Conservation (phyloP, 192 early-diverging fungal species). For the Funneliformis geosporum region DNA sequence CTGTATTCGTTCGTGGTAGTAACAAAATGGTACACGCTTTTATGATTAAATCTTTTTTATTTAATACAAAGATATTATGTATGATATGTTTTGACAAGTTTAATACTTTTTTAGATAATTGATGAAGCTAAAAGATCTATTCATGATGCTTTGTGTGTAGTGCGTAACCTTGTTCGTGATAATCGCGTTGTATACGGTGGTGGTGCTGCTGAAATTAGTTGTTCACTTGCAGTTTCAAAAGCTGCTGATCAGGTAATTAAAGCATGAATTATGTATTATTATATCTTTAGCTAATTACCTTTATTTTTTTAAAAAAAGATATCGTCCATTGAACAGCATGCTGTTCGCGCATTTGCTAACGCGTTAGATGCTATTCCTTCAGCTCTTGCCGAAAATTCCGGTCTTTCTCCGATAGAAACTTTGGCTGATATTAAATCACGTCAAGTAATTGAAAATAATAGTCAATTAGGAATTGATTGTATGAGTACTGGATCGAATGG, state of each 20-base stretch:
- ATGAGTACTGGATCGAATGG: slow-evolving; percentile 86
- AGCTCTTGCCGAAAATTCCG: slow-evolving; percentile 96
- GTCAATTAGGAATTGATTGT: slow-evolving; percentile 94
- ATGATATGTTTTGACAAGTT: too few relatives aligned
- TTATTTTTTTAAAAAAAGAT: slow-evolving; percentile 46
- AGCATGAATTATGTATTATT: not conserved
- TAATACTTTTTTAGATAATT: slow-evolving; percentile 90
- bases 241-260: slow-evolving; percentile 76
- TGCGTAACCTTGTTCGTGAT: slow-evolving; percentile 94
- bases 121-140: slow-evolving; percentile 98
- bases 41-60: too few relatives aligned
- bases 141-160: slow-evolving; percentile 99
- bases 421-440: slow-evolving; percentile 93
- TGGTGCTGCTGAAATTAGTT: slow-evolving; percentile 96
- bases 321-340: slow-evolving; percentile 96
- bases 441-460: slow-evolving; percentile 86
- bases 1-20: slow-evolving; percentile 94
- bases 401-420: slow-evolving; percentile 94
- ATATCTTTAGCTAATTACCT: not conserved
- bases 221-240: slow-evolving; percentile 89
- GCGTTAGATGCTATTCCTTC: slow-evolving; percentile 95
- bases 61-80: too few relatives aligned
- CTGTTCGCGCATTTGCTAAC: slow-evolving; percentile 97
- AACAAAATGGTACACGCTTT: slow-evolving; percentile 86
- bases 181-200: slow-evolving; percentile 99